phyloP scores from a whole-genome alignment of 2,329 filamentous ascomycete species.

The Aureobasidium sp. region DNA sequence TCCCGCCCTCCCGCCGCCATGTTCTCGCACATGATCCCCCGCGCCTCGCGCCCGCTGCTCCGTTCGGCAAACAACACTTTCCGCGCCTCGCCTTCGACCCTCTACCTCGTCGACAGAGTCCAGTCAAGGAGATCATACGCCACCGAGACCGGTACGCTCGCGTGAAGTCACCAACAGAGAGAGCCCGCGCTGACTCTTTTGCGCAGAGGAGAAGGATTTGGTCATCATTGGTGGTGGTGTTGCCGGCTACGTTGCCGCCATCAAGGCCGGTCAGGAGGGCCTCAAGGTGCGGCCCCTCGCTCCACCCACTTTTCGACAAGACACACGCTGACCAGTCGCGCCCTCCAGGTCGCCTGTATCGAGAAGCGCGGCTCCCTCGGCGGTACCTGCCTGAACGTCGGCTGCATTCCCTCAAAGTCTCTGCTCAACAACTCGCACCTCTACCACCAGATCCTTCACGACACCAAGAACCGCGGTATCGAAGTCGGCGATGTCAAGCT shows the following conservation, averaged over 20 bases:
- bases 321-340: not conserved
- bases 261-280: constrained; percentile 97
- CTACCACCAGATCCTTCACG: constrained; percentile 94
- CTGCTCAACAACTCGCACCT: constrained; percentile 99
- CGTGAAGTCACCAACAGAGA: constrained; percentile 18
- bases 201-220: constrained; percentile 82
- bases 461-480: constrained; percentile 94
- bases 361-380: constrained; percentile 95
- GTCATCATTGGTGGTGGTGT: constrained; percentile 98
- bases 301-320: not conserved
- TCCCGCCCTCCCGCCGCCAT: constrained; percentile 6
- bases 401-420: constrained; percentile 98
- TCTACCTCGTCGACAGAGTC: constrained; percentile 45
- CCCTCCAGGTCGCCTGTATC: constrained; percentile 77
- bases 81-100: constrained; percentile 29
- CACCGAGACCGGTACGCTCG: constrained; percentile 42
- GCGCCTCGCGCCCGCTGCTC: constrained; percentile 20
- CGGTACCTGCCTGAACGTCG: constrained; percentile 96
- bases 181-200: constrained; percentile 3
- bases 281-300: constrained; percentile 61
- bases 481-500: constrained; percentile 96
- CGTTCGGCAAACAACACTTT: constrained; percentile 20
- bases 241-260: constrained; percentile 95
- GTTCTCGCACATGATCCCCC: constrained; percentile 20
- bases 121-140: constrained; percentile 52